Evolutionary conservation across 345 rosid genomes (phyloP).

Genomic region (Geranium brycei): DNA sequence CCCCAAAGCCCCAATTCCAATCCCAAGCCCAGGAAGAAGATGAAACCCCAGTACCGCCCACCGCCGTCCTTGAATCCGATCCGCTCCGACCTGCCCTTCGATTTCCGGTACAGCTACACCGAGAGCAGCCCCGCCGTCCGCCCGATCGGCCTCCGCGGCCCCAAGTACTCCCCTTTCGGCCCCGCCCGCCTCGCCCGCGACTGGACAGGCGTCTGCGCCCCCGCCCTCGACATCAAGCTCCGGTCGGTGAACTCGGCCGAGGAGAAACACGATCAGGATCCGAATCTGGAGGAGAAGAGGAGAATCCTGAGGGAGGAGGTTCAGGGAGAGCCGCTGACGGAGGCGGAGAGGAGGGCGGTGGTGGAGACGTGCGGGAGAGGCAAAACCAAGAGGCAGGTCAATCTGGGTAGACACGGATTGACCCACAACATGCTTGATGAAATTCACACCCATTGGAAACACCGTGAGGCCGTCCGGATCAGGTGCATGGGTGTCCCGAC

Average conservation of each 20-base stretch:
- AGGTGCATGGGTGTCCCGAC: conserved; percentile 86
- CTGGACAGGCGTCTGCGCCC: conserved; percentile 93
- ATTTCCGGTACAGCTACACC: conserved; percentile 82
- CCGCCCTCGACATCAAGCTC: conserved; percentile 52
- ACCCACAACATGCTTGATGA: conserved; percentile 94
- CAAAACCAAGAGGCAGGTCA: conserved; percentile 57
- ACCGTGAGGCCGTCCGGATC: conserved; percentile 66
- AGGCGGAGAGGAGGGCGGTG: conserved; percentile 68
- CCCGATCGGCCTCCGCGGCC: conserved; percentile 85
- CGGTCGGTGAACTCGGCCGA: conserved; percentile 23
- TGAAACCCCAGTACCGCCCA: conserved; percentile 71
- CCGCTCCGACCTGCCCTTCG: conserved; percentile 58
- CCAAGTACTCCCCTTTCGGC: conserved; percentile 90
- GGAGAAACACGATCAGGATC: conserved; percentile 36
- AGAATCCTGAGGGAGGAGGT: conserved; percentile 36
- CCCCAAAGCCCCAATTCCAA: conserved; percentile 16
- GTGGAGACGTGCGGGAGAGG: conserved; percentile 57
- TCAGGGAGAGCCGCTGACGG: conserved; percentile 52
- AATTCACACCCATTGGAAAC: conserved; percentile 73
- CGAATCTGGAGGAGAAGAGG: conserved; percentile 70
- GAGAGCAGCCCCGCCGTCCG: conserved; percentile 56
- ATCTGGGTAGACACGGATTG: conserved; percentile 91
- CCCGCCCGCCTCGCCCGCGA: conserved; percentile 59
- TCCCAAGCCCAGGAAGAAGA: conserved; percentile 15
- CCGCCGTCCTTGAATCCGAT: conserved; percentile 38